Conservation (phyloP, 1,284 basidiomycete species). For the Ceratobasidium sp. region DNA sequence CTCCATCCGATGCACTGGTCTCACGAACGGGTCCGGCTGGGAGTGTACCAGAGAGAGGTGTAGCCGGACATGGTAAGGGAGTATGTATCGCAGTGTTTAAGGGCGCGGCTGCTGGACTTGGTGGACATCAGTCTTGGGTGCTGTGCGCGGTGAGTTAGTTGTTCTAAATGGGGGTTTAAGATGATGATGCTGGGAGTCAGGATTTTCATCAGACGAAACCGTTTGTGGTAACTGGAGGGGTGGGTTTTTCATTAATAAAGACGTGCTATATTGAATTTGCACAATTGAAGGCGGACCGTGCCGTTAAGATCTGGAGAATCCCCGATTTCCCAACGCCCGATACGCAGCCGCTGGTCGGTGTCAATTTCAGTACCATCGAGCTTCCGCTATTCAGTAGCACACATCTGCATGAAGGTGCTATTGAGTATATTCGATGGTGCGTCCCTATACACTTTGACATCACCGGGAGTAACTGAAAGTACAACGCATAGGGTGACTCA, state of each 20-base stretch:
- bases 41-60: neutral
- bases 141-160: slow-evolving; percentile 23
- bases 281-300: slow-evolving; percentile 7
- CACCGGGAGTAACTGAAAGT: neutral
- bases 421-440: slow-evolving; percentile 29
- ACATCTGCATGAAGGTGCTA: slow-evolving; percentile 22
- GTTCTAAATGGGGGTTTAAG: neutral
- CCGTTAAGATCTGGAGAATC: slow-evolving; percentile 33
- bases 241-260: slow-evolving; percentile 8
- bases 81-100: slow-evolving; percentile 35
- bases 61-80: slow-evolving; percentile 8
- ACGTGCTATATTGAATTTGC: neutral
- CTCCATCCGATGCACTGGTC: slow-evolving; percentile 4
- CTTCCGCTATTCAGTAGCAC: slow-evolving; percentile 29
- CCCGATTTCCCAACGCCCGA: slow-evolving; percentile 32
- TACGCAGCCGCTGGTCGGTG: slow-evolving; percentile 3
- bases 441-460: neutral
- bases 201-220: slow-evolving; percentile 38
- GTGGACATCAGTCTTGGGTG: slow-evolving; percentile 35
- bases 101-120: neutral
- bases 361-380: slow-evolving; percentile 22
- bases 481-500: slow-evolving; percentile 1
- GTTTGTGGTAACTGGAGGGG: slow-evolving; percentile 34
- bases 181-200: neutral
- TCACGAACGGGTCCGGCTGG: slow-evolving; percentile 23